Percentiles rank a stretch among this genome's conserved stretches.
phyloP scores from a whole-genome alignment of 2,329 filamentous ascomycete genomes.

The Aspergillus carbonarius region DNA sequence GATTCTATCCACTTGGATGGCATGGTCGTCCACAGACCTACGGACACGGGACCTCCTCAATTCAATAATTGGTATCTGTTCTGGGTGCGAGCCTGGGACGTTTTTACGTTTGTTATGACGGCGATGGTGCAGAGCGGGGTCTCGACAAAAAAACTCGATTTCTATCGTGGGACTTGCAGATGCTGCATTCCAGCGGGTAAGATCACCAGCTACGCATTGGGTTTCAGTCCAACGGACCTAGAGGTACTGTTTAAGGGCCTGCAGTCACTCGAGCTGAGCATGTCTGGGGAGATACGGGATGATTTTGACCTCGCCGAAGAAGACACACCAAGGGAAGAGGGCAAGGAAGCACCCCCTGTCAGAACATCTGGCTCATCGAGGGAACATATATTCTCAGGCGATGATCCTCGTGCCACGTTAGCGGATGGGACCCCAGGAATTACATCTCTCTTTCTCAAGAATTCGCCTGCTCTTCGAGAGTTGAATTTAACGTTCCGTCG shows the following conservation, averaged over 20 bases:
- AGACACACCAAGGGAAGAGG: neutral
- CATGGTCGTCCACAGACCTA: neutral
- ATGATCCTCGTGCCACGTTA: no score
- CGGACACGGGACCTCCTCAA: neutral
- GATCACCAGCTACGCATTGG: neutral
- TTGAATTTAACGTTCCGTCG: constrained; percentile 2
- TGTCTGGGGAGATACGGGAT: neutral
- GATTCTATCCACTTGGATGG: constrained; percentile 5
- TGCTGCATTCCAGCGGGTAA: constrained; percentile 7
- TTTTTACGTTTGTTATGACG: constrained; percentile 3
- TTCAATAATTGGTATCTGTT: neutral
- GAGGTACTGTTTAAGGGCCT: neutral
- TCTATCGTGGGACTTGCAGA: neutral
- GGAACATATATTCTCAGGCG: neutral
- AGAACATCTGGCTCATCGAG: neutral
- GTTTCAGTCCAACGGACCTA: neutral
- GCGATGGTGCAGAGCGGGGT: constrained; percentile 2
- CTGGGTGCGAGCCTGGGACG: constrained; percentile 6
- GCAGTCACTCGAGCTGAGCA: neutral
- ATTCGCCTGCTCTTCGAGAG: constrained; percentile 1
- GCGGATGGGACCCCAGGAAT: neutral
- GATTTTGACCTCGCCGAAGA: neutral
- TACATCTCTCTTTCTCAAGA: neutral
- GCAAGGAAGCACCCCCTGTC: neutral
- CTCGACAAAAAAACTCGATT: constrained; percentile 1